Base-by-base conservation (phyloP, 257 asterid genomes). In the Avicennia marina region DNA sequence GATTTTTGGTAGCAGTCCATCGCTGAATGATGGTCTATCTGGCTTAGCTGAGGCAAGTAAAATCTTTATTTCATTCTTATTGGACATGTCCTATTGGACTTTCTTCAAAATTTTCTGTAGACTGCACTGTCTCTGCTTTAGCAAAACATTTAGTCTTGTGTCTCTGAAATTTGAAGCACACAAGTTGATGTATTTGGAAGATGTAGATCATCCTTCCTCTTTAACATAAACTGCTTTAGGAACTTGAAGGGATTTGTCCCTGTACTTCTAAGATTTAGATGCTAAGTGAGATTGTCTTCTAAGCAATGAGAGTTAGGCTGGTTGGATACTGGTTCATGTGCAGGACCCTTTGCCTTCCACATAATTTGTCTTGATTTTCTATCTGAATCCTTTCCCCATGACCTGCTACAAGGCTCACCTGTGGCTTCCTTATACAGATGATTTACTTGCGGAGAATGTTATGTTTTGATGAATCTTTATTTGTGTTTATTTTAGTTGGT, bases 1-100 rank as follows among this genome's bases (percentile, higher is more conserved):
- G 62, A 72, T 80, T 45, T 74, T 86, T 62, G 72, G 83, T 54
- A 70, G 74, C 69, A 59, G 78, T 24, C 44, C 65, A 31, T 56
- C 86, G 45, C 18, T 62, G 40, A 67, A 65, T 31, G 72, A 33
- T 41, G 44, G 70, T 38, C 56, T 56, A 49, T 49, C 81, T 48
- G 41, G 61, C 65, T 29, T 66, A 39, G 60, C 55, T 48, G 72
- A 75, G 88, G 87, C 79, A 78, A 50, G 48, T 49, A 16, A 42
- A 49, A 32, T 49, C 39, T 45, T 58, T 11, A 50, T 26, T 60
- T 22, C 31, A 53, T 58, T 46, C 48, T 55, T 58, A 58, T 49
- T 40, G 49, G 1, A n/a, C 18, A 24, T 25, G 27, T 60, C 63
- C 34, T 60, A 2, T 45, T 11, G 31, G 18, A 49, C n/a, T 18